phyloP scores from a whole-genome alignment of 2,329 filamentous ascomycete genomes.

The Fusarium continuum region DNA sequence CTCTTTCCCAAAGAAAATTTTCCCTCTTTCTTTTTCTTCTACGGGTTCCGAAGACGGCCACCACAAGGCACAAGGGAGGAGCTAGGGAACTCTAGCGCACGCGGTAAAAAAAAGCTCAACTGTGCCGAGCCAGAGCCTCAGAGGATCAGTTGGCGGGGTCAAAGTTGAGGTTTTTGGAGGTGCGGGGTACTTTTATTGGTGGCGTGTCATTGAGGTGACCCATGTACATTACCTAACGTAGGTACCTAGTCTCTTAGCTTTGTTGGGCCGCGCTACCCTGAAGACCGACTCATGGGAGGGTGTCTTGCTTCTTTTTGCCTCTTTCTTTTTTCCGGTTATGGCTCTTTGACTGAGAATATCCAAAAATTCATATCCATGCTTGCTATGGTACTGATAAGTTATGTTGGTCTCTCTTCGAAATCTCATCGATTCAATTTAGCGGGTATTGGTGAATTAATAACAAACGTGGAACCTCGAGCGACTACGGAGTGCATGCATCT shows the following conservation, averaged over 20 bases:
- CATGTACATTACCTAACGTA: slow-evolving; percentile 3
- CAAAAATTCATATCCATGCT: too few species aligned
- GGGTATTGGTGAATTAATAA: neutral
- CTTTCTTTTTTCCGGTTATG: neutral
- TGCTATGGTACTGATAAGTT: too few species aligned
- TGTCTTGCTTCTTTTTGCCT: slow-evolving; percentile 9
- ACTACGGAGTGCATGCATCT: neutral
- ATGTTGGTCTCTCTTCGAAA: too few species aligned
- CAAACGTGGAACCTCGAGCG: neutral
- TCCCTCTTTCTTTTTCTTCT: slow-evolving; percentile 15
- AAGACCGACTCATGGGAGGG: slow-evolving; percentile 6
- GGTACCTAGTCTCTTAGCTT: too few species aligned
- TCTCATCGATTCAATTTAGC: too few species aligned
- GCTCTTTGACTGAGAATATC: too few species aligned
- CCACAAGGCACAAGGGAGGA: slow-evolving; percentile 5
- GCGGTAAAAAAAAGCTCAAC: slow-evolving; percentile 33
- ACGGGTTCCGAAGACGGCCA: slow-evolving; percentile 37
- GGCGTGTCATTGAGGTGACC: slow-evolving; percentile 4
- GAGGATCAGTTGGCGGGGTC: slow-evolving; percentile 28
- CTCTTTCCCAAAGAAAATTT: slow-evolving; percentile 27
- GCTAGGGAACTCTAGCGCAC: slow-evolving; percentile 15
- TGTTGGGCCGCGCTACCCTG: slow-evolving; percentile 17
- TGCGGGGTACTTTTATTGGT: slow-evolving; percentile 41
- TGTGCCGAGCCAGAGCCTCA: slow-evolving; percentile 26
- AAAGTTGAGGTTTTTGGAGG: slow-evolving; percentile 32